phyloP scores from a whole-genome alignment of 2,329 filamentous ascomycete species.

The Sarocladiaceae sp. region DNA sequence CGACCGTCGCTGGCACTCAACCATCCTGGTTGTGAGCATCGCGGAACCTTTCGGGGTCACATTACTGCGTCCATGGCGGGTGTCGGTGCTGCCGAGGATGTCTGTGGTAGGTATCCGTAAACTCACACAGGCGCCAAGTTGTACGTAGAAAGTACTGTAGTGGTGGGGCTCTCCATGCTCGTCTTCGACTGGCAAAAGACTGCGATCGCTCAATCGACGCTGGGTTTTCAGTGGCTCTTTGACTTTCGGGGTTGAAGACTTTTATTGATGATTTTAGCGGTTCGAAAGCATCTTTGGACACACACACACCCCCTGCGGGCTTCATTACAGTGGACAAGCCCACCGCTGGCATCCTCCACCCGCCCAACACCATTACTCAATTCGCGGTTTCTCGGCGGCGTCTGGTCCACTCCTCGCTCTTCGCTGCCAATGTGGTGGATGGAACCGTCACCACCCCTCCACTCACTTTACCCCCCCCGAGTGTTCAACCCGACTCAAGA shows the following conservation, averaged over 20 bases:
- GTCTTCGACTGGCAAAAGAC: too few species aligned
- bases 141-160: neutral
- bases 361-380: neutral
- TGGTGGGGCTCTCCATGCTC: neutral
- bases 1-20: too few species aligned
- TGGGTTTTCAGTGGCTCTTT: neutral
- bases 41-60: neutral
- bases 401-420: neutral
- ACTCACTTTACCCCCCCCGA: neutral
- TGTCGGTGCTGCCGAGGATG: neutral
- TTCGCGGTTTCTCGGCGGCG: neutral
- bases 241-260: neutral
- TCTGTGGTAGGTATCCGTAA: too few species aligned
- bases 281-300: too few species aligned
- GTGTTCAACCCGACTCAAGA: neutral
- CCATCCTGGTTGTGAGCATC: too few species aligned
- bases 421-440: neutral
- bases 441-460: neutral
- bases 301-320: neutral
- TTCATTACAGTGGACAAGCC: neutral
- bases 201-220: too few species aligned
- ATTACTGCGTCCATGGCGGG: neutral
- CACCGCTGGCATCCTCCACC: too few species aligned
- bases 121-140: neutral
- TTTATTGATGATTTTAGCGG: constrained; percentile 5